These are phyloP conservation scores for Daldinia vernicosa DNA, from an alignment of 495 filamentous ascomycete genomes.

Conservation along the genomic window DNA sequence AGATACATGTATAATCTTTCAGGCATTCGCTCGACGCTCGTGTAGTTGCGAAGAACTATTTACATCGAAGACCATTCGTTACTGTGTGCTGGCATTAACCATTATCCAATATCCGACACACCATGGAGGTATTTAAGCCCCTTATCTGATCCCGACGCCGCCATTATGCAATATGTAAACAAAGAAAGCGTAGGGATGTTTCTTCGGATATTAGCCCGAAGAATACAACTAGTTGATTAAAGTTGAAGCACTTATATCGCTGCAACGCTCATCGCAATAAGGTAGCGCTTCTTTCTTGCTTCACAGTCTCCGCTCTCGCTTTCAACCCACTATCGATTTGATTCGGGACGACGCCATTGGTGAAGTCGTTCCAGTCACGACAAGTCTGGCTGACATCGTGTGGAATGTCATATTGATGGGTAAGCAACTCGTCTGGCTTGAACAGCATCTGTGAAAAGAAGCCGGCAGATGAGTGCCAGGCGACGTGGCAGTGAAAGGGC, in stretches of 20 bases:
- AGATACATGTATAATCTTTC: not conserved
- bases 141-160: not conserved
- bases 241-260: not conserved
- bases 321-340: constrained; percentile 67
- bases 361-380: constrained; percentile 61
- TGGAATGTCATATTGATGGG: constrained; percentile 47
- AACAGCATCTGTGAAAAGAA: constrained; percentile 62
- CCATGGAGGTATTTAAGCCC: not conserved
- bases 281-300: not conserved
- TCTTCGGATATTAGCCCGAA: not conserved
- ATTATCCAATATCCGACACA: not conserved
- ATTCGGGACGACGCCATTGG: constrained; percentile 53
- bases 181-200: not conserved
- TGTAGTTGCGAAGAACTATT: constrained; percentile 10
- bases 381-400: constrained; percentile 56
- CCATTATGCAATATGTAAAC: not conserved
- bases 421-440: constrained; percentile 50
- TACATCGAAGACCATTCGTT: constrained; percentile 18
- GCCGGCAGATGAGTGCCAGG: constrained; percentile 65
- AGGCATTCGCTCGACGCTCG: not conserved
- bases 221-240: not conserved
- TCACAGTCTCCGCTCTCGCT: not conserved
- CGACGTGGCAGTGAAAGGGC: constrained; percentile 69
- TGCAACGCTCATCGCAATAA: not conserved
- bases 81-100: not conserved